Evolutionary conservation across 1,284 basidiomycete species (phyloP).

Genomic region (Acaromyces ingoldii): DNA sequence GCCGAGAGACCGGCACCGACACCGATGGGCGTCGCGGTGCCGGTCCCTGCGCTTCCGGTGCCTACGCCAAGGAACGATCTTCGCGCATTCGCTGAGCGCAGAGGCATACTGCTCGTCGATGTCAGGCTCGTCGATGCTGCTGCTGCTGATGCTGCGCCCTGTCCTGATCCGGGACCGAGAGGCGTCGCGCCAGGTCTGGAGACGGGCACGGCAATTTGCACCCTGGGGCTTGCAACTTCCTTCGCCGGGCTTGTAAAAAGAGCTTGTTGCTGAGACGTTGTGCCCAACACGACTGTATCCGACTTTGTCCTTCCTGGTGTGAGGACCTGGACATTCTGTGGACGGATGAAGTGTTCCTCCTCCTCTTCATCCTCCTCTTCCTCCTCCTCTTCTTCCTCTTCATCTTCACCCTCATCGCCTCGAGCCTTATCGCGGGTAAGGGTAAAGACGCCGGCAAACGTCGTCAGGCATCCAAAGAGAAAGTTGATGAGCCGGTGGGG

Average conservation of each 20-base stretch:
- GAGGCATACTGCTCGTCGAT: neutral
- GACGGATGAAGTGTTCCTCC: neutral
- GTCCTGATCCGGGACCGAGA: no score
- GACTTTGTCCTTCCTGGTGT: neutral
- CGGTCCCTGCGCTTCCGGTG: neutral
- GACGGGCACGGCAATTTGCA: no score
- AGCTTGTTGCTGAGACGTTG: no score
- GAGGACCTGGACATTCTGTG: neutral
- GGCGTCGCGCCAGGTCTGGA: no score
- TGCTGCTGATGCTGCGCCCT: no score
- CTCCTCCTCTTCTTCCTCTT: neutral
- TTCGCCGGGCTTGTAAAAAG: no score
- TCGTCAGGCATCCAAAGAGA: constrained; percentile 72
- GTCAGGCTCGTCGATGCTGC: neutral
- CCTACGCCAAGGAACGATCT: neutral
- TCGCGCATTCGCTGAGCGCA: neutral
- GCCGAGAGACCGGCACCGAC: neutral
- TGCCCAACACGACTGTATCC: no score
- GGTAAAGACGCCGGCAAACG: constrained; percentile 76
- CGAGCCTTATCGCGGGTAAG: constrained; percentile 32
- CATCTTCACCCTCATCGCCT: no score
- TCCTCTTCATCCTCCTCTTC: neutral
- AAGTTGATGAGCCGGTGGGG: constrained; percentile 75
- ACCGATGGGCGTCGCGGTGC: neutral
- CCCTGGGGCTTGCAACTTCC: no score